Conservation (phyloP, 306 rosid species). For the Malus sylvestris region DNA sequence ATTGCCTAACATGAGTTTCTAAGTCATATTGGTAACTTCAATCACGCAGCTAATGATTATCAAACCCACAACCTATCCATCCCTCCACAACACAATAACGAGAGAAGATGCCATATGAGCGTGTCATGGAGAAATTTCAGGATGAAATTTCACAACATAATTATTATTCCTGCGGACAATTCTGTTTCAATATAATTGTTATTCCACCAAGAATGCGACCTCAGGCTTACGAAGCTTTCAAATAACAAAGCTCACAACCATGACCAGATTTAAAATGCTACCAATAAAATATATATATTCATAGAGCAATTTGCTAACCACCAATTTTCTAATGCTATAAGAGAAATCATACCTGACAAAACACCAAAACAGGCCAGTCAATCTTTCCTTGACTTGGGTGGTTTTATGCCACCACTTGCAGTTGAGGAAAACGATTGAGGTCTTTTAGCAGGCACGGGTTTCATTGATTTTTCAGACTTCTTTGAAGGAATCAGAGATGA, state of each 20-base stretch:
- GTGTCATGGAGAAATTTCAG: too few species aligned
- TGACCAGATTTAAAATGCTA: neutral
- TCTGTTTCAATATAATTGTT: too few species aligned
- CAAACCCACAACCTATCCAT: too few species aligned
- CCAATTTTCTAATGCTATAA: neutral
- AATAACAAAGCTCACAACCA: neutral
- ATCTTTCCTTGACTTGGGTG: conserved; percentile 56
- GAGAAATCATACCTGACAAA: conserved; percentile 18
- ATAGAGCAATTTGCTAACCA: neutral
- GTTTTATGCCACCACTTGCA: conserved; percentile 34
- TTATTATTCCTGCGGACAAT: too few species aligned
- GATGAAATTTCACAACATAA: too few species aligned
- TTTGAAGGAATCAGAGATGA: conserved; percentile 75
- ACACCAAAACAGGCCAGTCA: conserved; percentile 16
- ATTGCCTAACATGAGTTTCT: too few species aligned
- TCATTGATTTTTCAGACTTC: conserved; percentile 43
- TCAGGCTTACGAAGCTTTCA: too few species aligned
- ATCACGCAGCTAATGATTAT: too few species aligned
- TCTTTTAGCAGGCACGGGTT: conserved; percentile 38
- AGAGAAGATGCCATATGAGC: too few species aligned
- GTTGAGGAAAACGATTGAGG: conserved; percentile 39
- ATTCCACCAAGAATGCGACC: neutral
- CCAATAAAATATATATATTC: neutral
- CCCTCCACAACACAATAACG: too few species aligned
- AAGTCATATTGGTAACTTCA: too few species aligned